A percentile compares a stretch with the other conserved stretches of the same genome.
Conservation (phyloP, 139 green algal species). For the Chlamydomonas sp. region DNA sequence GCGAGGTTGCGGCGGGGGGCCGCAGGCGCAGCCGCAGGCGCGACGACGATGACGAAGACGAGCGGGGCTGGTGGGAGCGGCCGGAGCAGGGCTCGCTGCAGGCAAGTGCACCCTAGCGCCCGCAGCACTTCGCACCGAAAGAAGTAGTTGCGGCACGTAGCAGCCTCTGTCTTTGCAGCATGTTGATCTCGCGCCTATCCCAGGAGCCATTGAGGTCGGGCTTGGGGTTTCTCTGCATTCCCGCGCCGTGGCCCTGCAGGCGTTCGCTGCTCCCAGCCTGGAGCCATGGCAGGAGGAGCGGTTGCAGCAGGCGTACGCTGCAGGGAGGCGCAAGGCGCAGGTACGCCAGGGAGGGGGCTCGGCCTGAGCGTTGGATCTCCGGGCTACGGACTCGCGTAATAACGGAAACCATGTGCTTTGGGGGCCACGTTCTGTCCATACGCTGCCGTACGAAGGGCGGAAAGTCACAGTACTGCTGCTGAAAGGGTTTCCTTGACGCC, state of each 20-base stretch:
- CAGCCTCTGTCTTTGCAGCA: no score
- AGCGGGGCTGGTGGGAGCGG: constrained; percentile 45
- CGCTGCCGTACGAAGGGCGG: neutral
- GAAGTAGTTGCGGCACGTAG: no score
- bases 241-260: neutral
- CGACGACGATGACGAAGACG: constrained; percentile 22
- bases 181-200: no score
- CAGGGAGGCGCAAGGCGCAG: constrained; percentile 29
- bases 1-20: neutral
- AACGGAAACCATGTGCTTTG: no score
- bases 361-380: no score
- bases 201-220: no score
- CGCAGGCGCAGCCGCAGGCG: neutral
- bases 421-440: neutral
- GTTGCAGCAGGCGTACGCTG: constrained; percentile 22
- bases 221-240: no score
- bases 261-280: neutral
- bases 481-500: neutral
- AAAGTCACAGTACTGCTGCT: neutral
- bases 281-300: constrained; percentile 29
- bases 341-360: neutral
- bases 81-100: constrained; percentile 36
- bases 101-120: neutral
- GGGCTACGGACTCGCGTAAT: no score
- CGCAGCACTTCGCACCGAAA: neutral